A percentile compares a stretch with the other conserved stretches of the same genome.
These are phyloP conservation scores for Wallacemonas sp. DNA, from an alignment of 208 protist species.

Conservation along the genomic window DNA sequence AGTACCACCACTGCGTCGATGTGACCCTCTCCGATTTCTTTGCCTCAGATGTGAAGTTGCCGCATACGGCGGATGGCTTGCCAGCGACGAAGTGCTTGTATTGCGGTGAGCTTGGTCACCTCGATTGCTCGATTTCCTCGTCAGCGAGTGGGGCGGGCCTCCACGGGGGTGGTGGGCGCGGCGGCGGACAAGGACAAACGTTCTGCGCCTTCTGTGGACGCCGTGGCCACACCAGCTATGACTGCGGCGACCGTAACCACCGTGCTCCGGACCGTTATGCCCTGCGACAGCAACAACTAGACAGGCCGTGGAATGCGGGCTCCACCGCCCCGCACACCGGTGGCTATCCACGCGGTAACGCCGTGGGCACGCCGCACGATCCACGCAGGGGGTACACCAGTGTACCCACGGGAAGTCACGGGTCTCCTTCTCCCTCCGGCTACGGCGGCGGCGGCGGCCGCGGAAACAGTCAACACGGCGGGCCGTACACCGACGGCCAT, in stretches of 20 bases:
- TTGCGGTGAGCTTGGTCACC: constrained; percentile 55
- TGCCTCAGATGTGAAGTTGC: not conserved
- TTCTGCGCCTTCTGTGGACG: constrained; percentile 69
- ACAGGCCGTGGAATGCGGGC: not conserved
- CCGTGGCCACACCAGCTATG: constrained; percentile 61
- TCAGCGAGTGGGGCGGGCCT: not conserved
- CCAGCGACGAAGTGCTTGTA: constrained; percentile 52
- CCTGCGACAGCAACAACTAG: constrained; percentile 23
- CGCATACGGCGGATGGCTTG: constrained; percentile 31
- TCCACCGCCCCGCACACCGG: too few relatives aligned
- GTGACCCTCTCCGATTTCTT: not conserved
- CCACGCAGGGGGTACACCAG: not conserved
- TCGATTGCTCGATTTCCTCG: constrained; percentile 49
- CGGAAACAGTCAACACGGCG: not conserved
- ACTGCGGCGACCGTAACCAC: constrained; percentile 46
- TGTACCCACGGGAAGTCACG: not conserved
- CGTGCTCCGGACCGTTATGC: constrained; percentile 50
- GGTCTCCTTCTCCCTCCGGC: not conserved
- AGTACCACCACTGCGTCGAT: constrained; percentile 14
- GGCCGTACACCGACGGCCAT: not conserved
- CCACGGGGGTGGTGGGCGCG: constrained; percentile 13
- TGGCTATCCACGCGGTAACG: not conserved
- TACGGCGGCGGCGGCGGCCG: not conserved
- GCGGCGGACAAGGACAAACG: not conserved
- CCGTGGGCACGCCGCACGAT: not conserved